phyloP scores from a whole-genome alignment of 768 basidiomycete species.

The Trichaptum fuscoviolaceum region DNA sequence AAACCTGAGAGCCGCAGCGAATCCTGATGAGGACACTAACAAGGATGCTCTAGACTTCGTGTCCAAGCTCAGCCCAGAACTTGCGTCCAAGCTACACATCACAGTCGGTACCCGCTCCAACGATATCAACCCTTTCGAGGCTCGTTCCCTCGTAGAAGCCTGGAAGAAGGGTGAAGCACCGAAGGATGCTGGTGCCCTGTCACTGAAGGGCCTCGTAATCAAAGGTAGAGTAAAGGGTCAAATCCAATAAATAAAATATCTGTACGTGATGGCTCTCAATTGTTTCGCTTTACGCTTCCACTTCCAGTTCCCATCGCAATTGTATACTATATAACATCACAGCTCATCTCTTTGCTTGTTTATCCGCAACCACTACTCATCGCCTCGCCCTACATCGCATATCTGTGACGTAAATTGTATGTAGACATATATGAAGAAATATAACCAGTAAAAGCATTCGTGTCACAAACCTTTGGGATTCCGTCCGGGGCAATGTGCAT shows the following conservation, averaged over 20 bases:
- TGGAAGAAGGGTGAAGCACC: conserved; percentile 38
- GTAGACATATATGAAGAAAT: too few species aligned
- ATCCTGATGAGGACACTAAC: conserved; percentile 23
- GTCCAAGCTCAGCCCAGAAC: conserved; percentile 36
- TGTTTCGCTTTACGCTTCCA: background rate
- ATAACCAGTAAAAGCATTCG: too few species aligned
- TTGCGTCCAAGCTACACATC: conserved; percentile 63
- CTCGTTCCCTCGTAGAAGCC: conserved; percentile 52
- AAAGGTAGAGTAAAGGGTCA: conserved; percentile 28
- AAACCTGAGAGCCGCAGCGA: conserved; percentile 38
- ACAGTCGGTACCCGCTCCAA: conserved; percentile 72
- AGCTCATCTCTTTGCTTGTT: background rate
- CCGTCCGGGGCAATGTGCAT: background rate
- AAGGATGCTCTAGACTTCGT: conserved; percentile 42
- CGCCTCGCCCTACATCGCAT: too few species aligned
- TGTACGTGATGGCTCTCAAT: background rate
- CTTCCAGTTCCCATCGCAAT: background rate
- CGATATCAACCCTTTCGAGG: conserved; percentile 61
- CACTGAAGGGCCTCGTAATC: conserved; percentile 22
- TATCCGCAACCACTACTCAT: background rate
- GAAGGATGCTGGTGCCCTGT: conserved; percentile 23
- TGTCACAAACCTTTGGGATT: background rate
- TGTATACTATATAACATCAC: conserved; percentile 1
- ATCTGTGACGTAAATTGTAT: too few species aligned
- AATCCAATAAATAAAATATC: background rate